These are phyloP conservation scores for Fusarium illudens DNA, from an alignment of 2,329 filamentous ascomycete genomes.

Conservation along the genomic window DNA sequence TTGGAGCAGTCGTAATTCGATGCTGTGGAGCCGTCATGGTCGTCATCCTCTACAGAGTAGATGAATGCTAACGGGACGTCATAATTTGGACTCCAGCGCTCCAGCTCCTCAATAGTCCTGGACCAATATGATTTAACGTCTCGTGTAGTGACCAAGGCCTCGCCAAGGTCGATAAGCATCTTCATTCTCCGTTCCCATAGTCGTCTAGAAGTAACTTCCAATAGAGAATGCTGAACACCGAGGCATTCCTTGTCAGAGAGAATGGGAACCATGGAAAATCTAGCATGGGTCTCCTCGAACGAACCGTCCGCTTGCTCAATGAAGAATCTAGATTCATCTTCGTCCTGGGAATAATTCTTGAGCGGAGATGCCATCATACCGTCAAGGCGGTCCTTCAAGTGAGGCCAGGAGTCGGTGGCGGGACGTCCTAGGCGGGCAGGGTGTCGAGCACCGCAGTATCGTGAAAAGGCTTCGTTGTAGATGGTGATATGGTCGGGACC, in stretches of 20 bases:
- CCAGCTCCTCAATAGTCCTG: constrained; percentile 55
- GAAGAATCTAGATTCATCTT: constrained; percentile 58
- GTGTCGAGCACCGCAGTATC: constrained; percentile 71
- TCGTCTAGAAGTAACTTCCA: constrained; percentile 57
- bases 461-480: constrained; percentile 73
- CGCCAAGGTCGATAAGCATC: constrained; percentile 59
- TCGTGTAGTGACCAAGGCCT: constrained; percentile 53
- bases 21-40: constrained; percentile 39
- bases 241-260: constrained; percentile 52
- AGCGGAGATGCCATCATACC: constrained; percentile 40
- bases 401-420: constrained; percentile 67
- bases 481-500: constrained; percentile 68
- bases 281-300: constrained; percentile 58
- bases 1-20: constrained; percentile 46
- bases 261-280: constrained; percentile 59
- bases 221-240: constrained; percentile 58
- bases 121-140: constrained; percentile 59
- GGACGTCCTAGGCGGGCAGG: constrained; percentile 68
- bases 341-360: constrained; percentile 47
- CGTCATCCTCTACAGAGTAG: constrained; percentile 58
- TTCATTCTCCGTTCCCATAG: constrained; percentile 60
- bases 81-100: constrained; percentile 53
- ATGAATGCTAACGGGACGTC: constrained; percentile 62
- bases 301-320: constrained; percentile 52
- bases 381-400: constrained; percentile 55